Percentiles rank a stretch among this genome's conserved stretches.
phyloP scores from a whole-genome alignment of 352 stramenopile species.

The Pythium guiyangense region DNA sequence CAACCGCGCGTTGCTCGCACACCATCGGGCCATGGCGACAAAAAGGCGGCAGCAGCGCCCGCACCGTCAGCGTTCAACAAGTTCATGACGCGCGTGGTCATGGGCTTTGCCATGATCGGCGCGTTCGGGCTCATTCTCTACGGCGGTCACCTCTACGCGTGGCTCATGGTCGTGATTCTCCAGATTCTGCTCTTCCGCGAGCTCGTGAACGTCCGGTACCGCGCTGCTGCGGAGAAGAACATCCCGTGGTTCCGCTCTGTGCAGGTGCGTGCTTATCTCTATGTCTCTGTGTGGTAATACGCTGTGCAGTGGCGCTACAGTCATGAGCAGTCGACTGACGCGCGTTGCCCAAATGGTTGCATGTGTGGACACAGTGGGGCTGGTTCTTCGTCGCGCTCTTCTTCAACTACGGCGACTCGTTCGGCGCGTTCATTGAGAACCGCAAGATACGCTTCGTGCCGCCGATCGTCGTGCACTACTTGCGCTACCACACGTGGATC shows the following conservation, averaged over 20 bases:
- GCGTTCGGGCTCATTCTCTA: constrained; percentile 72
- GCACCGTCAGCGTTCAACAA: constrained; percentile 37
- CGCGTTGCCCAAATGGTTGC: not conserved
- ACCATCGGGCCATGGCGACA: constrained; percentile 16
- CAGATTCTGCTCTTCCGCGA: constrained; percentile 94
- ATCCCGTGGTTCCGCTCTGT: constrained; percentile 98
- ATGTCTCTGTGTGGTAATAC: not conserved
- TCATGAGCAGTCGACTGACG: not conserved
- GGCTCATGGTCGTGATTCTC: constrained; percentile 79
- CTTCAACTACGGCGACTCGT: constrained; percentile 93
- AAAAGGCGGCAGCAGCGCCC: constrained; percentile 15
- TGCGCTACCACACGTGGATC: constrained; percentile 89
- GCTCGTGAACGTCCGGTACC: constrained; percentile 97
- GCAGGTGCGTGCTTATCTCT: constrained; percentile 23
- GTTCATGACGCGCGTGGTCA: constrained; percentile 67
- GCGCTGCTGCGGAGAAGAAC: constrained; percentile 90
- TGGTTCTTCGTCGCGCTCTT: constrained; percentile 97
- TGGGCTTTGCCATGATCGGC: constrained; percentile 74
- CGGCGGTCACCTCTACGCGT: constrained; percentile 78
- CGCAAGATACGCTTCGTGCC: constrained; percentile 81
- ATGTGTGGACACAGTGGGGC: constrained; percentile 77
- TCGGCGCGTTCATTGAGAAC: constrained; percentile 81
- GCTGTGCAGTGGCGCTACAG: not conserved
- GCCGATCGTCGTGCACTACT: constrained; percentile 77
- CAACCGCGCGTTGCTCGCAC: constrained; percentile 10